These are phyloP conservation scores for Amylocystis lapponica DNA, from an alignment of 768 basidiomycete genomes.

Conservation along the genomic window DNA sequence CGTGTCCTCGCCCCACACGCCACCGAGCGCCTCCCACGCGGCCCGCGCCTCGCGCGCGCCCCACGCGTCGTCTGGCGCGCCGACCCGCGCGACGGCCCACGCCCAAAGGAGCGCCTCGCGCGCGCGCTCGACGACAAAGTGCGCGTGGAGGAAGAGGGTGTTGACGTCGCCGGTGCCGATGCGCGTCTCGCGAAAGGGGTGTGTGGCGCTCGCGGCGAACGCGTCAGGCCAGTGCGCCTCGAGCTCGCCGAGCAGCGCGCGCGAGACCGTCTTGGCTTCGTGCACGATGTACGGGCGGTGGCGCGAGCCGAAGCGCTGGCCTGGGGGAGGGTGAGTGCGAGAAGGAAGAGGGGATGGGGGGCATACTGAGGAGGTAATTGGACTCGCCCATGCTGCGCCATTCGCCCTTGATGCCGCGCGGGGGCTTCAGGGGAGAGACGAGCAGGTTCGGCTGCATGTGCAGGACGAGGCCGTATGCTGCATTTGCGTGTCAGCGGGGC, in stretches of 20 bases:
- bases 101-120: slow-evolving; percentile 33
- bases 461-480: slow-evolving; percentile 33
- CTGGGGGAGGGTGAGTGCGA: slow-evolving; percentile 6
- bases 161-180: slow-evolving; percentile 28
- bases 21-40: slow-evolving; percentile 30
- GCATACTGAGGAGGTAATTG: slow-evolving; percentile 29
- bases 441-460: slow-evolving; percentile 29
- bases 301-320: slow-evolving; percentile 33
- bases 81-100: slow-evolving; percentile 31
- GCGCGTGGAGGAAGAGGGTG: slow-evolving; percentile 27
- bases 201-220: slow-evolving; percentile 25
- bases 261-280: slow-evolving; percentile 31
- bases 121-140: slow-evolving; percentile 30
- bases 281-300: slow-evolving; percentile 35
- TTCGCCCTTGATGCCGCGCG: slow-evolving; percentile 26
- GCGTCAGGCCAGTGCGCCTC: slow-evolving; percentile 24
- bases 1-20: slow-evolving; percentile 8
- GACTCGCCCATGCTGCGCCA: slow-evolving; percentile 34
- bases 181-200: slow-evolving; percentile 28
- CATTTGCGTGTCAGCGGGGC: background rate
- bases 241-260: slow-evolving; percentile 30
- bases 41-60: slow-evolving; percentile 3
- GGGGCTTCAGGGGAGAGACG: slow-evolving; percentile 20
- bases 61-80: slow-evolving; percentile 20
- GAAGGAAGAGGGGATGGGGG: background rate